Conservation (phyloP, 1,284 basidiomycete genomes). For the Cystobasidium pallidum region DNA sequence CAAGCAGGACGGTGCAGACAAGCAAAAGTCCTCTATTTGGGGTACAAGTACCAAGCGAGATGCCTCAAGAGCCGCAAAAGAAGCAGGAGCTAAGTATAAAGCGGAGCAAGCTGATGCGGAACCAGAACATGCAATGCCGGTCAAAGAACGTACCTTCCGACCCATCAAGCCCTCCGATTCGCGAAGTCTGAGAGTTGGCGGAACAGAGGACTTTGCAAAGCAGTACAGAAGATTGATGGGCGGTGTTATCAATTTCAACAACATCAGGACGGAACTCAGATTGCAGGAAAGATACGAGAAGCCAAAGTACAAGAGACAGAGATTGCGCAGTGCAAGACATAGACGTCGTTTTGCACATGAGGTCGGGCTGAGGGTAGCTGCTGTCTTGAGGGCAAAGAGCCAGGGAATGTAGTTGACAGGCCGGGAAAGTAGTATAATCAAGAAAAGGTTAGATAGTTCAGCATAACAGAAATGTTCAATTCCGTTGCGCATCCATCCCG, state of each 20-base stretch:
- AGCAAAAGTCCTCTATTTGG: too few relatives aligned
- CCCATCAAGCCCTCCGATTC: constrained; percentile 27
- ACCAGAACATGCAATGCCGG: background rate
- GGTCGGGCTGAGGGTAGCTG: constrained; percentile 33
- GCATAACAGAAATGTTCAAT: too few relatives aligned
- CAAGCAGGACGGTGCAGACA: background rate
- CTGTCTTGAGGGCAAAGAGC: constrained; percentile 33
- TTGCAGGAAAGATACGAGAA: constrained; percentile 43
- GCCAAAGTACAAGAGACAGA: constrained; percentile 41
- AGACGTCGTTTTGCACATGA: constrained; percentile 39
- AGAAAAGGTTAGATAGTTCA: too few relatives aligned
- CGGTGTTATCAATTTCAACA: constrained; percentile 34
- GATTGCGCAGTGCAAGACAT: constrained; percentile 36
- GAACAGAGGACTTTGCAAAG: constrained; percentile 13
- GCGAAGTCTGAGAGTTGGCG: background rate
- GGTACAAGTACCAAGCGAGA: too few relatives aligned
- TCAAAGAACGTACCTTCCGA: background rate
- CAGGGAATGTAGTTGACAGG: constrained; percentile 46
- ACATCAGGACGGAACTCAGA: constrained; percentile 36
- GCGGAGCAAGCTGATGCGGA: background rate
- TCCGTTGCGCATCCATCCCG: too few relatives aligned
- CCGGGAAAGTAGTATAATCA: too few relatives aligned
- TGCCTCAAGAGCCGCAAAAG: background rate
- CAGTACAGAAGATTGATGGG: constrained; percentile 31
- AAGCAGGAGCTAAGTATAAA: background rate